Evolutionary conservation across 2,329 filamentous ascomycete genomes (phyloP), one percentile per base, ranked within the genome.

Genomic region (Aspergillus texensis): DNA sequence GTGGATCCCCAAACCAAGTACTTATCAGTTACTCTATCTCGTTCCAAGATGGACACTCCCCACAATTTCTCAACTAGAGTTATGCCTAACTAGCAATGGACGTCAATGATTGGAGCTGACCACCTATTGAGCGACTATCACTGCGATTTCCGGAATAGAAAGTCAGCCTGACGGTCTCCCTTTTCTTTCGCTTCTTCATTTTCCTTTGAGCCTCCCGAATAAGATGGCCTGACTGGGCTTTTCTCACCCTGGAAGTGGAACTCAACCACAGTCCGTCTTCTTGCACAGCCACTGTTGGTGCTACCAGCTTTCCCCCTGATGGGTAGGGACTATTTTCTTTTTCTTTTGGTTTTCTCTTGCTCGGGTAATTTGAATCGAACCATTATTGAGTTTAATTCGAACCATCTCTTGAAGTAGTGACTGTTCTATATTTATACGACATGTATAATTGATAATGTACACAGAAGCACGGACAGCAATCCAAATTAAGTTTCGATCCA

Each of bases 111-210:
- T 54, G 52, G 52, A 54, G 36, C 14, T 6, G 1, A 34, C 52
- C 5, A 14, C 28, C 32, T 19, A 26, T 41, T 26, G 52, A 36
- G 21, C 46, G 57, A 41, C 39, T 39, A 61, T 57, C 59, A 61
- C 14, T 61, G 30, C 52, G 24, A 57, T 50, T 57, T 46, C 55
- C 46, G 55, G 28, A 54, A 57, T 52, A 39, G 59, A 24, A 32
- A 46, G 26, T 61, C 59, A 46, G 61, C 61, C 61, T 63, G 52
- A 63, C 43, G 41, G 12, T 24, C 26, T 50, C 14, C 3, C 32
- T 12, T 34, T 34, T 12, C 11, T 21, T 32, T 30, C 16, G 10
- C 19, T n/a, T 19, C 28, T 36, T 58, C 21, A 57, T 45, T 34
- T 19, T 16, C 6, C 30, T 58, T 45, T 46, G 21, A 58, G 21